Evolutionary conservation across 768 basidiomycete genomes (phyloP), one percentile per base, ranked within the genome.

Genomic region (Xerocomellus dryophilus): DNA sequence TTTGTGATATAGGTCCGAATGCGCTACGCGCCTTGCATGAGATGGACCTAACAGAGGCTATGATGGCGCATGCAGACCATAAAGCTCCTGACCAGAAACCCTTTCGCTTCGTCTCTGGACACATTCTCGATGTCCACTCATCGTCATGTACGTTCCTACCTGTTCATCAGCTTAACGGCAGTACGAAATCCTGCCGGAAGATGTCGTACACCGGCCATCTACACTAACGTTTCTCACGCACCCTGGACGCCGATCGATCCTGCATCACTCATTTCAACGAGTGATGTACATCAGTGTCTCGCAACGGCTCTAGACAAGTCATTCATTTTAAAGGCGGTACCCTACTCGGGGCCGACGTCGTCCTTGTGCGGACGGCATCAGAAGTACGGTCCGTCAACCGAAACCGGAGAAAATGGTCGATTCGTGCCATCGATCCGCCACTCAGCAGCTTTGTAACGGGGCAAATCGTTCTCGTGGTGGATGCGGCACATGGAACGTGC

Each of bases 241-340:
- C n/a, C 17, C 67, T 84, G 80, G 29, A 29, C 18, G 78, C 79
- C 1, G 18, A 47, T 82, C 23, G 74, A 82, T 54, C 71, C 76
- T 0, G 59, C 9, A 62, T 65, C 31, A 68, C 74, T 5, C 78
- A 80, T 57, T 80, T 83, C 67, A 73, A 78, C 61, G 82, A 80
- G 58, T 78, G 79, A 11, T 80, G 78, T 59, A 67, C 61, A 11
- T 71, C 69, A 10, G 61, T 80, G n/a, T 61, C 67, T 20, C 52
- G 51, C 12, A 48, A 61, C 8, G 27, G 43, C 18, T 66, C 68
- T 9, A 68, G 66, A 5, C 64, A 61, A 4, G 56, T 70, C 8
- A 62, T 84, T 5, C 68, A 73, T 23, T 85, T 84, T 54, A 60
- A 73, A 7, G 82, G 84, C 56, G 78, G 78, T 7, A 77, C 75